Evolutionary conservation across 495 filamentous ascomycete genomes (phyloP), one percentile per base, ranked within the genome.

Genomic region (Tuber microsphaerosporum): DNA sequence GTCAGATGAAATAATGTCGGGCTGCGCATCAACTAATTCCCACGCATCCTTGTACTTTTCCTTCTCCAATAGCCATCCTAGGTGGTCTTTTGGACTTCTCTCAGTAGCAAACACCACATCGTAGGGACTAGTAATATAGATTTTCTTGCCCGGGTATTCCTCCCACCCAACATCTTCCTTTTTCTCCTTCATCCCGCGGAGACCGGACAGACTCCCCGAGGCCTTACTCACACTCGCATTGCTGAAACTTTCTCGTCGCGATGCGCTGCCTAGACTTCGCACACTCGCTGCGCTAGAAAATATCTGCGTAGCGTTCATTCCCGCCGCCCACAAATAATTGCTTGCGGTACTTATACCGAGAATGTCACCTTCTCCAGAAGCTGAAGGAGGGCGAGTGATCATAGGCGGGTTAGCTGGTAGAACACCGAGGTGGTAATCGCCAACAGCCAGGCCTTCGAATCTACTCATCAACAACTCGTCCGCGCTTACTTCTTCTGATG

Each of bases 51-150:
- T 88, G 79, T 95, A 97, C 75, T 89, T 89, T 51, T 91, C 87
- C 75, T 90, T 92, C 61, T 92, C 90, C 16, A 95, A 84, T 1
- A 97, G 85, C 94, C 94, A 99, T 9, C 87, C 86, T 20, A 98
- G 84, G 78, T 95, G 93, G 82, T 99, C 95, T 0, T 89, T 84
- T 19, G 94, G 86, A 77, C 97, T 94, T 77, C 95, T 86, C 80
- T 93, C 93, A 0, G 94, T 91, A 0, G 93, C 92, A 73, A 97
- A 86, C 37, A 97, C 89, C 78, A 94, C 97, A 84, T 99, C 95
- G 79, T 95, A 99, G 1, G 96, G 96, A 80, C 94, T 97, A 72
- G 96, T 93, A 44, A 99, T 91, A 82, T 97, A 97, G 41, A 99
- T 92, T 79, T 97, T 98, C 76, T 94, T 88, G 0, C 95, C 94